A percentile compares a stretch with the other conserved stretches of the same genome.
phyloP scores from a whole-genome alignment of 768 basidiomycete genomes.

The Pisolithus marmoratus region DNA sequence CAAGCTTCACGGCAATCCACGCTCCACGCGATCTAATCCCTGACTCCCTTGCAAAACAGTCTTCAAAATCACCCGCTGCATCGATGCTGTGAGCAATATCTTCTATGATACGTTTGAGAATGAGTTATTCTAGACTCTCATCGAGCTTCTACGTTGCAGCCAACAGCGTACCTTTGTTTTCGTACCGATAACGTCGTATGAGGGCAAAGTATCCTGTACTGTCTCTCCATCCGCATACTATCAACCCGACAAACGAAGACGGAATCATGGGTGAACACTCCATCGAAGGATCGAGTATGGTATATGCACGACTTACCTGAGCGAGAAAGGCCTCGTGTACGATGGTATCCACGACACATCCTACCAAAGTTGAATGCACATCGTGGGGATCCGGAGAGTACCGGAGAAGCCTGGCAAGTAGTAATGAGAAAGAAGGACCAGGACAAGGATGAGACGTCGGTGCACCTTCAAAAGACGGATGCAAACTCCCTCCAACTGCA shows the following conservation, averaged over 20 bases:
- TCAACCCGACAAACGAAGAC: not conserved
- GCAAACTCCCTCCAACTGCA: too few species aligned
- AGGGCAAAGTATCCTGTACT: slow-evolving; percentile 59
- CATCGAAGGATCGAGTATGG: not conserved
- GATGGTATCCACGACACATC: slow-evolving; percentile 58
- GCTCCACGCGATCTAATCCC: slow-evolving; percentile 46
- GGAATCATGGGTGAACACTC: not conserved
- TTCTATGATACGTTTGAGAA: slow-evolving; percentile 58
- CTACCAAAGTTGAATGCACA: too few species aligned
- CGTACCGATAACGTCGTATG: slow-evolving; percentile 54
- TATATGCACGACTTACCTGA: slow-evolving; percentile 44
- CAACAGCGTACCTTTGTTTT: slow-evolving; percentile 69
- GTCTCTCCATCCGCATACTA: slow-evolving; percentile 91
- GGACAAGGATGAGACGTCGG: too few species aligned
- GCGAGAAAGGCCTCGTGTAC: slow-evolving; percentile 81
- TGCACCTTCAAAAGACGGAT: too few species aligned
- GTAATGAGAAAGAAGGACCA: too few species aligned
- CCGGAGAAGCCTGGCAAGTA: too few species aligned
- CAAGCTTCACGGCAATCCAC: slow-evolving; percentile 87
- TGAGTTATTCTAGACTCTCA: slow-evolving; percentile 32
- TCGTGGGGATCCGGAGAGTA: too few species aligned
- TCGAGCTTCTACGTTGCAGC: slow-evolving; percentile 86
- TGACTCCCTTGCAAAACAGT: slow-evolving; percentile 25
- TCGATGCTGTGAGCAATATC: slow-evolving; percentile 78
- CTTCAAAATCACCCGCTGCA: slow-evolving; percentile 78